Evolutionary conservation across 768 basidiomycete genomes (phyloP), one percentile per base, ranked within the genome.

Genomic region (Hygrophorus russula): DNA sequence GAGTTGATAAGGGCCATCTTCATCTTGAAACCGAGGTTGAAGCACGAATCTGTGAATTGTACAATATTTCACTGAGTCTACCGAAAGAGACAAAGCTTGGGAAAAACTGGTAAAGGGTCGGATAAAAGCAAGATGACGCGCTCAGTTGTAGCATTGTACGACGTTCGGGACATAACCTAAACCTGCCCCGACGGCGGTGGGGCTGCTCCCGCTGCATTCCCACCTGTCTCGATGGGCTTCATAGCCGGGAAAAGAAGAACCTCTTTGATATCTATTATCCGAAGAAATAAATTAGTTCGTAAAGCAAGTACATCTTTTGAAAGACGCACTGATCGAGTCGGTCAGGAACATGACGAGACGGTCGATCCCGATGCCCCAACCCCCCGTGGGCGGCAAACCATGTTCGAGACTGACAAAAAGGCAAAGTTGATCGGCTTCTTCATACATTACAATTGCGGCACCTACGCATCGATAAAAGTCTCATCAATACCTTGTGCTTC

Each of bases 301-400:
- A 41, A 37, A 36, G 10, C 41, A 19, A 28, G 34, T 44, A 3
- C 44, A 44, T 17, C 37, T 32, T 36, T 15, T 35, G 52, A 27
- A 54, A 51, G 8, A 55, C 82, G 53, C 51, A 91, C 88, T 94
- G 6, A 80, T 82, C n/a, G 89, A 93, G 64, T 99, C 82, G 3
- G 92, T 94, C 39, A 98, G 70, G 81, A 98, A 97, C 94, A 98
- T 98, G 64, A 97, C 90, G 31, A 98, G 70, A 47, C 92, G 81
- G 59, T 97, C 93, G 52, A 97, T 86, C 43, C 94, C 93, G 43
- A 97, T 71, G 49, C 92, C 94, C 90, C 91, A 98, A 36, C 94
- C 94, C 46, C 91, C 94, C 3, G 94, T 99, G 0, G 96, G 96
- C 4, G 96, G 91, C 1, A 99, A 76, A 59, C 92, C 96, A 56